Percentiles rank a stretch among this genome's conserved stretches.
Conservation (phyloP, 116 monocot species). For the Trichopus zeylanicus region DNA sequence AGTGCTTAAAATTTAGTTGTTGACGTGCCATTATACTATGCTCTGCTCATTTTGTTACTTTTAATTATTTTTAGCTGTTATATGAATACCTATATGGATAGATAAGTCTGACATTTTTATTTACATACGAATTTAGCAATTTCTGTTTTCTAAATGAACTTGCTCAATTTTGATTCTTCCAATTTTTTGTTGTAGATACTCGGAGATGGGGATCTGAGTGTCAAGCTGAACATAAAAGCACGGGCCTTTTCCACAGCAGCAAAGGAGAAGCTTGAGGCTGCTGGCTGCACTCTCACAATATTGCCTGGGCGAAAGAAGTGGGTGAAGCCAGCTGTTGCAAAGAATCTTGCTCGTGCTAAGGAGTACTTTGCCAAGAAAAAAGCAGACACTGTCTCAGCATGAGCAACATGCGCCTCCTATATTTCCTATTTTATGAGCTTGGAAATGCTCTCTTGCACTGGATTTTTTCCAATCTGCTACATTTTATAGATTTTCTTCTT, state of each 20-base stretch:
- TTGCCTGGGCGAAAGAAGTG: slow-evolving; percentile 87
- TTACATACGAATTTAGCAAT: background rate
- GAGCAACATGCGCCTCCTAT: too few species aligned
- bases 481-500: too few species aligned
- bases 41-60: too few species aligned
- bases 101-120: too few species aligned
- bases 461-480: too few species aligned
- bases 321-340: slow-evolving; percentile 78
- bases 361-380: slow-evolving; percentile 91
- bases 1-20: too few species aligned
- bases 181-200: slow-evolving; percentile 43
- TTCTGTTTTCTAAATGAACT: too few species aligned
- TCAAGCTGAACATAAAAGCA: slow-evolving; percentile 81
- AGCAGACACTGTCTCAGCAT: slow-evolving; percentile 18
- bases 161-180: background rate
- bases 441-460: too few species aligned
- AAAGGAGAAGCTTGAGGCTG: slow-evolving; percentile 83
- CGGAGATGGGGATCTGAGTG: slow-evolving; percentile 71
- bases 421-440: too few species aligned
- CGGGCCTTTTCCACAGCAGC: slow-evolving; percentile 67
- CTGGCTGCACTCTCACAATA: slow-evolving; percentile 68
- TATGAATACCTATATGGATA: too few species aligned
- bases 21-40: too few species aligned
- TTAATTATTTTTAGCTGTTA: too few species aligned
- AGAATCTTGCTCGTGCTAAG: slow-evolving; percentile 80